Evolutionary conservation across 2,329 filamentous ascomycete species (phyloP).

Genomic region (Penicillium psychrosexuale): DNA sequence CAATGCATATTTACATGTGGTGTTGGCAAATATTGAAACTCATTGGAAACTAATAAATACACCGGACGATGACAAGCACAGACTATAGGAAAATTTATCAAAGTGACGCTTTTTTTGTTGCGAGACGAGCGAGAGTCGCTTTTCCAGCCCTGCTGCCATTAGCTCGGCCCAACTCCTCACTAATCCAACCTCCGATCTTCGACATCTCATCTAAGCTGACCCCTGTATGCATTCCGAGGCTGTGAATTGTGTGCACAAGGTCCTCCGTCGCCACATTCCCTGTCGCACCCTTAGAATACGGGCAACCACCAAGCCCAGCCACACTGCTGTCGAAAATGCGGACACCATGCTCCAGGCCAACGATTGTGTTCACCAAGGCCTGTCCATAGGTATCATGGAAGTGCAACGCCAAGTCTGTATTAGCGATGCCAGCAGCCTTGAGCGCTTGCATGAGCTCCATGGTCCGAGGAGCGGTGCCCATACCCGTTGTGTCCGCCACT

Average conservation of each 20-base stretch:
- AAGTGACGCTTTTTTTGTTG: conserved; percentile 12
- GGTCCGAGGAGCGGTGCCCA: conserved; percentile 63
- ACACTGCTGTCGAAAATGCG: conserved; percentile 63
- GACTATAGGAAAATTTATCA: neutral
- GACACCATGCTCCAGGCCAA: conserved; percentile 61
- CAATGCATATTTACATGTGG: neutral
- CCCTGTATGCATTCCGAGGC: conserved; percentile 59
- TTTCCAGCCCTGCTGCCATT: conserved; percentile 56
- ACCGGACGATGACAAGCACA: neutral
- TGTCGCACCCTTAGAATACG: conserved; percentile 63
- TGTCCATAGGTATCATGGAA: conserved; percentile 67
- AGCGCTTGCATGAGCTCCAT: conserved; percentile 57
- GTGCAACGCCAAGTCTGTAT: conserved; percentile 60
- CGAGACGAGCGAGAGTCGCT: conserved; percentile 45
- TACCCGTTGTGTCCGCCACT: conserved; percentile 65
- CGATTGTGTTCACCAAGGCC: conserved; percentile 61
- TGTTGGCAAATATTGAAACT: neutral
- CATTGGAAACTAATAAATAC: neutral
- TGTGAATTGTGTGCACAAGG: conserved; percentile 59
- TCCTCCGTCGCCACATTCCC: conserved; percentile 66
- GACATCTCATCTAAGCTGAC: conserved; percentile 55
- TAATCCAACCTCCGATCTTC: conserved; percentile 57
- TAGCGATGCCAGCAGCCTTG: conserved; percentile 58
- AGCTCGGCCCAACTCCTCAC: conserved; percentile 49
- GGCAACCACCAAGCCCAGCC: conserved; percentile 62